These are phyloP conservation scores for Erysimum pusillum DNA, from an alignment of 441 rosid species.

Conservation along the genomic window DNA sequence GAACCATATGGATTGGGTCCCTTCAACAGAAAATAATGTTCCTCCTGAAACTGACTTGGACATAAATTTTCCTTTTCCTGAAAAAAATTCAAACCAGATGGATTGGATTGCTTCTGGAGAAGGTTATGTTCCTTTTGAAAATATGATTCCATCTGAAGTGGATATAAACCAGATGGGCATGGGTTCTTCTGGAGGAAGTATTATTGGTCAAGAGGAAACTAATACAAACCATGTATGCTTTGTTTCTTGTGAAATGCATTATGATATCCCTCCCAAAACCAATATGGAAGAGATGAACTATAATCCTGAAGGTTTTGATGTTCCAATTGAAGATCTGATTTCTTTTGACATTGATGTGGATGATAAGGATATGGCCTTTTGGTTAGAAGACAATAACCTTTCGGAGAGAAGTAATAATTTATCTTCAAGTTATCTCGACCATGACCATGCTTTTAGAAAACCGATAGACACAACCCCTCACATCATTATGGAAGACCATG, in stretches of 20 bases:
- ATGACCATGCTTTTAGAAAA: background rate
- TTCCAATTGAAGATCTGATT: constrained; percentile 23
- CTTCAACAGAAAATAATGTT: background rate
- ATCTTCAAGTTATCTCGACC: background rate
- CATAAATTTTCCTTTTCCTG: background rate
- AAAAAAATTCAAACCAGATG: background rate
- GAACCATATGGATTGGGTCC: background rate
- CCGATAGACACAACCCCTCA: background rate
- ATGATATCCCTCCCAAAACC: background rate
- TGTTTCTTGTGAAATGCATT: background rate
- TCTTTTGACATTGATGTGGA: background rate
- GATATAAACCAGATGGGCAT: background rate
- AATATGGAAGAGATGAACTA: background rate
- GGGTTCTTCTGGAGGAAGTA: background rate
- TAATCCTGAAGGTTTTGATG: background rate
- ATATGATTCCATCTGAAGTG: background rate
- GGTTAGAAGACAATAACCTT: background rate
- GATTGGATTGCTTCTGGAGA: background rate
- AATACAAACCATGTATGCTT: background rate
- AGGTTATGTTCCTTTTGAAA: background rate
- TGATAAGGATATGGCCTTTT: background rate
- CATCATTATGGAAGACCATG: background rate
- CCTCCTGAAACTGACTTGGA: background rate
- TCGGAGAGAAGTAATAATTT: background rate
- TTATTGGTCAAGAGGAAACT: background rate